Base-by-base conservation (phyloP, 306 rosid genomes). In the Citrullus mucosospermus region DNA sequence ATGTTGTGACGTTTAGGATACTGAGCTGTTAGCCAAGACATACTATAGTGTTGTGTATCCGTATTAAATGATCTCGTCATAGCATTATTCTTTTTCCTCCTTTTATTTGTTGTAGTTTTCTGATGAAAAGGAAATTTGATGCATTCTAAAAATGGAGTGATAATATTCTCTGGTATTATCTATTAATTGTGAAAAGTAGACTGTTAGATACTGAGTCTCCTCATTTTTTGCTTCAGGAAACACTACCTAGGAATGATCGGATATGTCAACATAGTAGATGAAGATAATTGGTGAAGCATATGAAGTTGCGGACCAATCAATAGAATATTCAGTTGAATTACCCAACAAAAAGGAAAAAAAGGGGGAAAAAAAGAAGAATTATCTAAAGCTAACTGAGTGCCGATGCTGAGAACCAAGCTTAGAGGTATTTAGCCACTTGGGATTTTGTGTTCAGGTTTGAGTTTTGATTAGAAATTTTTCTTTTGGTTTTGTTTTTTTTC, bases 371-470 rank as follows among this genome's bases (percentile, higher is more conserved):
- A 58, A 28, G 12, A 41, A 20, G 70, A 25, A 53, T 74, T 38
- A 50, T 74, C 74, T 78, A 78, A 68, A 78, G 75, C 81, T 78
- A 78, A 78, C 81, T 53, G 76, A 78, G 81, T 53, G 76, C 89
- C 87, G 72, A 84, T 92, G 87, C 89, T 90, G 88, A 88, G 91
- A 89, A 86, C 82, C n/a, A 77, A 78, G 57, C 71, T 83, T 90
- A 94, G 97, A 86, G 90, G 82, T 89, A 91, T 89, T 67, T 86
- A 82, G 93, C 86, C 85, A 82, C 86, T 81, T 84, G 93, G 93
- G 88, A 89, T 85, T 83, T 85, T 85, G 89, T 90, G 96, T 88
- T 84, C 86, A 88, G 91, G 96, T 79, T 91, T 91, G 81, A 78
- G 81, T 63, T 78, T 78, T 78, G 61, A 34, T 51, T 87, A 84